Evolutionary conservation across 140 eudicot species (phyloP).

Genomic region (Oenanthe javanica): DNA sequence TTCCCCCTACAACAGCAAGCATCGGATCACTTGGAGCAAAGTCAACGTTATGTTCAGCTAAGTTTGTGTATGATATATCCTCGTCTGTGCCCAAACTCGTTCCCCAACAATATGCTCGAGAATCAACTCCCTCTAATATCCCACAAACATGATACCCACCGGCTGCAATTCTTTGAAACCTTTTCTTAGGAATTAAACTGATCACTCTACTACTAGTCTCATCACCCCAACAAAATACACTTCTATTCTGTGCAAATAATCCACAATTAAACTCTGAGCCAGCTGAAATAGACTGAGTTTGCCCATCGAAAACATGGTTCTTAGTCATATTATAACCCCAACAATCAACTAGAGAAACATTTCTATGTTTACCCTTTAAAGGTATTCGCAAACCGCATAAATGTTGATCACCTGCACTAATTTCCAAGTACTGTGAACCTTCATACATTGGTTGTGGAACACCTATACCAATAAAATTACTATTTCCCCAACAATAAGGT

Average conservation of each 20-base stretch:
- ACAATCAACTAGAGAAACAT: constrained; percentile 74
- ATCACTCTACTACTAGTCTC: constrained; percentile 70
- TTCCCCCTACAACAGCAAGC: constrained; percentile 80
- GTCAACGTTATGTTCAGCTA: constrained; percentile 59
- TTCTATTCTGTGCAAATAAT: constrained; percentile 63
- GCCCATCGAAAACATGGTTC: constrained; percentile 61
- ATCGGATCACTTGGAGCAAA: constrained; percentile 54
- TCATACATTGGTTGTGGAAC: constrained; percentile 42
- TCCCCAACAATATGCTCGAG: constrained; percentile 79
- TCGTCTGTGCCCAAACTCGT: constrained; percentile 55
- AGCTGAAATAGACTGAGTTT: constrained; percentile 72
- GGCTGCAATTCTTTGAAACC: constrained; percentile 65
- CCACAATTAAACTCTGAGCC: constrained; percentile 93
- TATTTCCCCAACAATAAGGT: constrained; percentile 91
- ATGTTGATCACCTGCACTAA: constrained; percentile 91
- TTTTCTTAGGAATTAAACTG: constrained; percentile 46
- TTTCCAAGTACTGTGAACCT: constrained; percentile 60
- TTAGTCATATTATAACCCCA: constrained; percentile 98
- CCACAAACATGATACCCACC: constrained; percentile 98
- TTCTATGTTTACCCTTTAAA: constrained; percentile 53
- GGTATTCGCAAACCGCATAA: constrained; percentile 81
- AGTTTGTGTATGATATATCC: constrained; percentile 30
- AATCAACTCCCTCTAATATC: constrained; percentile 52
- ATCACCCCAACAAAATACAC: constrained; percentile 92
- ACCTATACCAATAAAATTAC: constrained; percentile 68